These are phyloP conservation scores for Mucor racemosus DNA, from an alignment of 371 early-diverging fungal genomes.

Conservation along the genomic window DNA sequence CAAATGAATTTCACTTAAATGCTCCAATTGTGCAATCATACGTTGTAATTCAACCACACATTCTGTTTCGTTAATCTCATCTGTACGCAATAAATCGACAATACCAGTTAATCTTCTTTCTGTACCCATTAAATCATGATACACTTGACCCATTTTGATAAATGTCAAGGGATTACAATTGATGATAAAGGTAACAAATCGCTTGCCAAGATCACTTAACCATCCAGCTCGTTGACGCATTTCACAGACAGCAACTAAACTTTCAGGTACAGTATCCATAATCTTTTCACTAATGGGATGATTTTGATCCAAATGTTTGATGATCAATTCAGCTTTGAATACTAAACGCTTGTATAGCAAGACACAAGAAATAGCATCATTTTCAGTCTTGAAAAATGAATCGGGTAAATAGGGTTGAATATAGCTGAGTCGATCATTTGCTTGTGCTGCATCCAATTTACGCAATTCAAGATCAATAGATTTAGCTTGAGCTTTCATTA, in stretches of 20 bases:
- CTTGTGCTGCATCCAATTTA: conserved; percentile 84
- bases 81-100: conserved; percentile 73
- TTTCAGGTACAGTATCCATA: conserved; percentile 55
- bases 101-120: conserved; percentile 63
- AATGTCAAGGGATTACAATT: conserved; percentile 73
- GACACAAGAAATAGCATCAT: conserved; percentile 76
- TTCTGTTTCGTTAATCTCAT: conserved; percentile 70
- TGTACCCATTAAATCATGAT: conserved; percentile 71
- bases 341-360: conserved; percentile 79
- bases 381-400: conserved; percentile 79
- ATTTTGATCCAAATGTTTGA: conserved; percentile 77
- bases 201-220: conserved; percentile 67
- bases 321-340: conserved; percentile 81
- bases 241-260: conserved; percentile 64
- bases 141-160: conserved; percentile 68
- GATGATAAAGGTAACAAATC: conserved; percentile 73
- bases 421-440: conserved; percentile 72
- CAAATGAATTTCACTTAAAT: conserved; percentile 68
- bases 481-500: conserved; percentile 86
- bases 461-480: conserved; percentile 89
- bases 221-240: conserved; percentile 72
- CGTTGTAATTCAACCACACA: conserved; percentile 66
- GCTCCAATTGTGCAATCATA: conserved; percentile 69
- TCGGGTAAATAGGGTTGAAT: conserved; percentile 84
- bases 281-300: conserved; percentile 64